Conservation (phyloP, 768 basidiomycete genomes). For the Boletus barrowsii region DNA sequence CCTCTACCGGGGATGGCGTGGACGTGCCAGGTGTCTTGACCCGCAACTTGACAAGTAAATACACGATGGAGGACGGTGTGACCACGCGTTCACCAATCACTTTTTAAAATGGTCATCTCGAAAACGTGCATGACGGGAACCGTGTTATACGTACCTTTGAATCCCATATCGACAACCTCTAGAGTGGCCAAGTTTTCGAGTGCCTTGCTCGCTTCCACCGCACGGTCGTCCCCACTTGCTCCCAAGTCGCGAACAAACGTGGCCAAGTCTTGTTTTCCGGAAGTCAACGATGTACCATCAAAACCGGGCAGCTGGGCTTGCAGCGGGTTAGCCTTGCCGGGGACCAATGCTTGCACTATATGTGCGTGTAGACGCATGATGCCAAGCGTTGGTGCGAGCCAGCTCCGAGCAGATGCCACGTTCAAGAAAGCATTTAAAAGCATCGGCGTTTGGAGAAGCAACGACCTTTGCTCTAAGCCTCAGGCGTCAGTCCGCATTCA, state of each 20-base stretch:
- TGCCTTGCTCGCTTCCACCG: conserved; percentile 44
- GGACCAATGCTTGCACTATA: conserved; percentile 79
- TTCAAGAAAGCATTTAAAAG: conserved; percentile 79
- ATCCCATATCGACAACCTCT: conserved; percentile 77
- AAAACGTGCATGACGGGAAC: not conserved
- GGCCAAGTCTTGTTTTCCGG: conserved; percentile 20
- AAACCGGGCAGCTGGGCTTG: conserved; percentile 82
- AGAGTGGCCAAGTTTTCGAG: conserved; percentile 69
- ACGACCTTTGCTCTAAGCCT: conserved; percentile 60
- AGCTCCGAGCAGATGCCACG: conserved; percentile 82
- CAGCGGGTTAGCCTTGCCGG: conserved; percentile 41
- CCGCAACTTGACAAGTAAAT: conserved; percentile 80
- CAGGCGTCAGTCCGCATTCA: not conserved
- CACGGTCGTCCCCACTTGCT: conserved; percentile 15
- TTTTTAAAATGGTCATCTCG: conserved; percentile 27
- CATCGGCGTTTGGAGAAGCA: conserved; percentile 70
- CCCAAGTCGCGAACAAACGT: conserved; percentile 17
- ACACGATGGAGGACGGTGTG: conserved; percentile 85
- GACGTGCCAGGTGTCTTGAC: conserved; percentile 52
- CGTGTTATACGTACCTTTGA: conserved; percentile 62
- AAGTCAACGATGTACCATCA: conserved; percentile 35
- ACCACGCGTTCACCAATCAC: conserved; percentile 90
- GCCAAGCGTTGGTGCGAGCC: conserved; percentile 76
- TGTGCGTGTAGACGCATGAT: conserved; percentile 82
- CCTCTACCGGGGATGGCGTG: conserved; percentile 32